phyloP scores from a whole-genome alignment of 2,329 filamentous ascomycete genomes.

The Pyrenochaeta sp. region DNA sequence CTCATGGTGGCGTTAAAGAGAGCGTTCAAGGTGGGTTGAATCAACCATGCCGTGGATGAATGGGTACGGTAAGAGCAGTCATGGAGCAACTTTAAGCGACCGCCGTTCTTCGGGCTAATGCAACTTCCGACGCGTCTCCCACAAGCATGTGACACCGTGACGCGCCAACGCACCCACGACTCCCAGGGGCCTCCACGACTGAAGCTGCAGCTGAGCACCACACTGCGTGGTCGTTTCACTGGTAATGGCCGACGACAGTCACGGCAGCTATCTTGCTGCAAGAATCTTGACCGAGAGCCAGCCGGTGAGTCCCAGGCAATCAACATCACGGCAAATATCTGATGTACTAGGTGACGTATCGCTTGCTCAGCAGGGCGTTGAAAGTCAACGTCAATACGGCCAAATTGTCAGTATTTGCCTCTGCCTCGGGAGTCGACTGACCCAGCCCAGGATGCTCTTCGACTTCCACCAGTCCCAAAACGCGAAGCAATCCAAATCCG shows the following conservation, averaged over 20 bases:
- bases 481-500: conserved; percentile 71
- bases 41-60: too few species aligned
- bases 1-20: conserved; percentile 46
- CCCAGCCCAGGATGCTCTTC: conserved; percentile 73
- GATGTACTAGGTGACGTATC: conserved; percentile 77
- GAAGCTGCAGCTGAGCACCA: conserved; percentile 2
- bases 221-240: not conserved
- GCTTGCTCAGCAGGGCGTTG: conserved; percentile 79
- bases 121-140: too few species aligned
- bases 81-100: too few species aligned
- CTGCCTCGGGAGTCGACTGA: conserved; percentile 21
- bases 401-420: conserved; percentile 72
- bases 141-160: conserved; percentile 29
- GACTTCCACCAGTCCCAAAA: conserved; percentile 85
- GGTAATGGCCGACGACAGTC: conserved; percentile 62
- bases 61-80: too few species aligned
- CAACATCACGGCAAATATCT: conserved; percentile 6
- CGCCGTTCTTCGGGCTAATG: too few species aligned
- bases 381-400: conserved; percentile 86
- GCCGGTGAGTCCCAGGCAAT: conserved; percentile 60
- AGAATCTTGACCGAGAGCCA: conserved; percentile 78
- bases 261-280: conserved; percentile 76
- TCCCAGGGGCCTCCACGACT: too few species aligned
- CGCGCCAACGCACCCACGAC: too few species aligned
- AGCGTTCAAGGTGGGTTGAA: too few species aligned